phyloP scores from a whole-genome alignment of 2,329 filamentous ascomycete genomes.

The Penicillium aurantiogriseum region DNA sequence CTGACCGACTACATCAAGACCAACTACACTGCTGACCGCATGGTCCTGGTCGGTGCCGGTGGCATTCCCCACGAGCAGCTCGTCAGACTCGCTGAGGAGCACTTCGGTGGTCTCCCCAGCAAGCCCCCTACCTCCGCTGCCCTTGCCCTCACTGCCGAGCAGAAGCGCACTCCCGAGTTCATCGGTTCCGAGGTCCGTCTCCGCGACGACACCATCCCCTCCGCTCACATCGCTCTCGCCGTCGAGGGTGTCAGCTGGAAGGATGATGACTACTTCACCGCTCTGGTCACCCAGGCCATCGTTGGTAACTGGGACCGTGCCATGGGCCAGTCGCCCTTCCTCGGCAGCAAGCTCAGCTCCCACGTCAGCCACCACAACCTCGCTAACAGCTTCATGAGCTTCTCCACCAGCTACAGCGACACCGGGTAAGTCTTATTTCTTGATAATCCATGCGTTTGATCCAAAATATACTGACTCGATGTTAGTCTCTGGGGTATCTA shows the following conservation, averaged over 20 bases:
- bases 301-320: conserved; percentile 99
- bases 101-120: conserved; percentile 78
- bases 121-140: conserved; percentile 72
- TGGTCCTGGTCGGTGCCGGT: conserved; percentile 95
- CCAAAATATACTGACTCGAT: conserved; percentile 18
- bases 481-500: conserved; percentile 98
- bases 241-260: conserved; percentile 99
- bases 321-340: conserved; percentile 94
- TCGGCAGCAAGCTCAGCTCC: conserved; percentile 96
- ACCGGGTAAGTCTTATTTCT: conserved; percentile 69
- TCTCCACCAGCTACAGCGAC: conserved; percentile 99
- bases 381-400: conserved; percentile 99
- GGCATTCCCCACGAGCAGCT: conserved; percentile 92
- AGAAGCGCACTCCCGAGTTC: conserved; percentile 89
- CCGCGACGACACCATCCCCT: conserved; percentile 92
- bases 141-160: conserved; percentile 66
- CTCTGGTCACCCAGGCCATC: conserved; percentile 94
- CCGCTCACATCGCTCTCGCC: conserved; percentile 95
- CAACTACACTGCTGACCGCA: conserved; percentile 99
- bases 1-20: conserved; percentile 96
- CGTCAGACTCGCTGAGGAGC: conserved; percentile 92
- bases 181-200: conserved; percentile 94
- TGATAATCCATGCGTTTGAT: conserved; percentile 11
- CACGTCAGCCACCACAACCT: conserved; percentile 92
- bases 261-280: conserved; percentile 98